These are phyloP conservation scores for Arthroderma sp. DNA, from an alignment of 2,329 filamentous ascomycete genomes.

Conservation along the genomic window DNA sequence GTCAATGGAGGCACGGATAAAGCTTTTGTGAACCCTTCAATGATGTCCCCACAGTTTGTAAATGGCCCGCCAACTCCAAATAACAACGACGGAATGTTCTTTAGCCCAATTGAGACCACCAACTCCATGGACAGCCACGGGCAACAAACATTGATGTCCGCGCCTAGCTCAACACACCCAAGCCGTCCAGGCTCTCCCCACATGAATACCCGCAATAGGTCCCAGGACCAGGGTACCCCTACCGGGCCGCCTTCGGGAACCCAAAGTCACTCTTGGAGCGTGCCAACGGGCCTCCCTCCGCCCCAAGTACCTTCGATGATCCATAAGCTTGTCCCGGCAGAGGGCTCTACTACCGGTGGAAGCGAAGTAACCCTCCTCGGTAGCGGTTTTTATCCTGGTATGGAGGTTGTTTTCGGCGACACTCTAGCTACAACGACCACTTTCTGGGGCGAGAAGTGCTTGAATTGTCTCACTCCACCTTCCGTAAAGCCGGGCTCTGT, in stretches of 20 bases:
- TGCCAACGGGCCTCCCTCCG: slow-evolving; percentile 41
- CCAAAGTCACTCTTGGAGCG: slow-evolving; percentile 39
- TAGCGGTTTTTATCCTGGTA: slow-evolving; percentile 62
- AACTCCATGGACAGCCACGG: slow-evolving; percentile 54
- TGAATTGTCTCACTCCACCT: slow-evolving; percentile 68
- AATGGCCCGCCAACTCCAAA: slow-evolving; percentile 56
- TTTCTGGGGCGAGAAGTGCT: slow-evolving; percentile 67
- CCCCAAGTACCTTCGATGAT: slow-evolving; percentile 52
- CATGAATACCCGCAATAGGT: slow-evolving; percentile 22
- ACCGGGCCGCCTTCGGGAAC: slow-evolving; percentile 32
- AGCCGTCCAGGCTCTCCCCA: slow-evolving; percentile 68
- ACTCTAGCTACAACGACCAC: slow-evolving; percentile 58
- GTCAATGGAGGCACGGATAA: slow-evolving; percentile 33
- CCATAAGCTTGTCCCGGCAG: slow-evolving; percentile 69
- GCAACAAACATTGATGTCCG: slow-evolving; percentile 56
- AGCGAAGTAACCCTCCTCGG: slow-evolving; percentile 80
- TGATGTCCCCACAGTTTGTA: slow-evolving; percentile 38
- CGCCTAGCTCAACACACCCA: slow-evolving; percentile 58
- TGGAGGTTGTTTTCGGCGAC: slow-evolving; percentile 78
- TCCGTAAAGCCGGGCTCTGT: slow-evolving; percentile 56
- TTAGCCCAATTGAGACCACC: slow-evolving; percentile 46
- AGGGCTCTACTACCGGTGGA: slow-evolving; percentile 70
- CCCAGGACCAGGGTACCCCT: slow-evolving; percentile 25
- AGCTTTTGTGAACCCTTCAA: slow-evolving; percentile 35
- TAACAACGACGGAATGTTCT: slow-evolving; percentile 48